Evolutionary conservation across 1,284 basidiomycete species (phyloP).

Genomic region (Austroboletus novae-zelandiae): DNA sequence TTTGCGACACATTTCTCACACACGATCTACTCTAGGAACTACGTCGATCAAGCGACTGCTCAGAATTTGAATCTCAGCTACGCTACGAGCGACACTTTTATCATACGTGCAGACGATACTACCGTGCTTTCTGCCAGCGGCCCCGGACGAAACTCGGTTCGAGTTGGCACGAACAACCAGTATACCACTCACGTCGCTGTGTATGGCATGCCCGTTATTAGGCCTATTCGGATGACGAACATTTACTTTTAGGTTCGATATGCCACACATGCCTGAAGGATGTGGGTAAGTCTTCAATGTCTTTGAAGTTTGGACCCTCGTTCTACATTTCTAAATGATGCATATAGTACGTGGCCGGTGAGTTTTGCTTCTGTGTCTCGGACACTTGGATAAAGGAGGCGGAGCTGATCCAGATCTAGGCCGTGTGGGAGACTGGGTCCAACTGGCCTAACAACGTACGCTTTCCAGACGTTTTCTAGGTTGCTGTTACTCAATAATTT

Average conservation of each 20-base stretch:
- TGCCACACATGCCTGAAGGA: slow-evolving; percentile 55
- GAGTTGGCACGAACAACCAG: slow-evolving; percentile 49
- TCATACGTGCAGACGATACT: slow-evolving; percentile 53
- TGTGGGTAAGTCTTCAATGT: slow-evolving; percentile 50
- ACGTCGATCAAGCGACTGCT: slow-evolving; percentile 48
- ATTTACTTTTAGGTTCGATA: slow-evolving; percentile 30
- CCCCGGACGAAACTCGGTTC: slow-evolving; percentile 59
- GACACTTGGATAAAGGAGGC: not conserved
- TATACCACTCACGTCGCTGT: slow-evolving; percentile 56
- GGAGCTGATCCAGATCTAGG: slow-evolving; percentile 24
- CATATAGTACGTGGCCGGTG: slow-evolving; percentile 46
- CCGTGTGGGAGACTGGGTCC: slow-evolving; percentile 50
- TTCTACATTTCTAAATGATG: not conserved
- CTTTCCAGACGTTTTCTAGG: not conserved
- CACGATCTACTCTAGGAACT: slow-evolving; percentile 40
- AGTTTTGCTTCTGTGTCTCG: slow-evolving; percentile 1
- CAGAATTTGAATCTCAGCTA: slow-evolving; percentile 46
- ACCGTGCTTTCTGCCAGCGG: slow-evolving; percentile 44
- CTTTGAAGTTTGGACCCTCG: no score
- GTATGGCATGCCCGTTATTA: slow-evolving; percentile 36
- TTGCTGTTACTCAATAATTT: not conserved
- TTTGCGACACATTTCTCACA: not conserved
- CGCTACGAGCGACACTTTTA: slow-evolving; percentile 43
- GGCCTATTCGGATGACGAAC: not conserved
- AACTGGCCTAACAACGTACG: slow-evolving; percentile 50